Conservation (phyloP, 1,284 basidiomycete species). For the Inonotus hispidus region DNA sequence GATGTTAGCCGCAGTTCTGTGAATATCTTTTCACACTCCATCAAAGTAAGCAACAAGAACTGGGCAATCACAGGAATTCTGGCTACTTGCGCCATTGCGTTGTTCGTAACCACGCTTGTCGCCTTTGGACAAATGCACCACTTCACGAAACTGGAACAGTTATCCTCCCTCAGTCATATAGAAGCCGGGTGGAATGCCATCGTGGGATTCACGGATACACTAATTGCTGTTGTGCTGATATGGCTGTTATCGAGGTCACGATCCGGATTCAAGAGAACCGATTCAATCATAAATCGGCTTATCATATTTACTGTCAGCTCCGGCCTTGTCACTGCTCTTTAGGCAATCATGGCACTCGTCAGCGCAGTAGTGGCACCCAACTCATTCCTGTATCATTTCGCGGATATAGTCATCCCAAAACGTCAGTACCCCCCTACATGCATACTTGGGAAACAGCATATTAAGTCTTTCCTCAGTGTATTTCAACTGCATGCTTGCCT, state of each 20-base stretch:
- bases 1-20: not conserved
- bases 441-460: too few species aligned
- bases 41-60: constrained; percentile 8
- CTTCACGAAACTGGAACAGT: not conserved
- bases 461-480: too few species aligned
- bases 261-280: constrained; percentile 6
- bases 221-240: not conserved
- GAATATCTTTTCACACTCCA: not conserved
- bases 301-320: constrained; percentile 3
- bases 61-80: not conserved
- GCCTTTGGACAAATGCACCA: not conserved
- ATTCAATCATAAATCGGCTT: constrained; percentile 4
- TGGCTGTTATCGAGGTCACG: not conserved
- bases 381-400: not conserved
- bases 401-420: too few species aligned
- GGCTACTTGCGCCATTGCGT: not conserved
- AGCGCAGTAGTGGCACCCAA: not conserved
- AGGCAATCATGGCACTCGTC: constrained; percentile 1
- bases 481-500: too few species aligned
- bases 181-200: not conserved
- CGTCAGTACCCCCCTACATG: too few species aligned
- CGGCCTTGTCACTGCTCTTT: not conserved
- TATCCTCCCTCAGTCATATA: not conserved
- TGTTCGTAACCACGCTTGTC: not conserved
- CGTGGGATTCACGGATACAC: not conserved